Evolutionary conservation across 2,329 filamentous ascomycete species (phyloP), one percentile per base, ranked within the genome.

Genomic region (Alternaria triticina): DNA sequence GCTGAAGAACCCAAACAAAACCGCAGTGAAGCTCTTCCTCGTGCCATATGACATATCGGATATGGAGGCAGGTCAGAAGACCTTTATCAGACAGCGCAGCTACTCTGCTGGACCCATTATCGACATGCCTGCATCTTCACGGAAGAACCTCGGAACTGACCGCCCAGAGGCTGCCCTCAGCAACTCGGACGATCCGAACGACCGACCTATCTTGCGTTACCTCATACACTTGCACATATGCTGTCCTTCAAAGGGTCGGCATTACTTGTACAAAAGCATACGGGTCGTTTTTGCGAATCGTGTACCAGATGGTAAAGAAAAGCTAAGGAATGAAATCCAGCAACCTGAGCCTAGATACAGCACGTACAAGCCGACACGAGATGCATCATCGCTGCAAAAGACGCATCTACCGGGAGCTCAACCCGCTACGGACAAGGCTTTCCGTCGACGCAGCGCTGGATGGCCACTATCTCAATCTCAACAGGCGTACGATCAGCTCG

Each of bases 1-100:
- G 65, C 93, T 99, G 78, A 98, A 98, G 79, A 99, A 98, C 73
- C 95, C 94, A 15, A 97, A 98, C 82, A 98, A 98, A 77, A 98
- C 96, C 4, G 96, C 96, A 1, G 95, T 98, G 58, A 98, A 99
- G 79, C 84, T 99, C 0, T 98, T 98, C 71, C 85, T 98, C 23
- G 89, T 99, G 3, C 96, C 95, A 0, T 99, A 98, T 72, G 94
- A 98, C 76, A 84, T 99, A 1, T 86, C 89, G 1, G 95, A 93
- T 55, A 99, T 99, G 95, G 91, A 96, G 65, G 88, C 93, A 0
- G 94, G 94, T 0, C 96, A 93, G 15, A 98, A 98, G 80, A 99
- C 96, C 0, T 98, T 98, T 72, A 91, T 99, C 64, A 89, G 96
- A 28, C 96, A 99, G 81, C 90, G 96, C 64, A 96, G 92, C 78